phyloP scores from a whole-genome alignment of 2,329 filamentous ascomycete species.

The Trichoderma sp. region DNA sequence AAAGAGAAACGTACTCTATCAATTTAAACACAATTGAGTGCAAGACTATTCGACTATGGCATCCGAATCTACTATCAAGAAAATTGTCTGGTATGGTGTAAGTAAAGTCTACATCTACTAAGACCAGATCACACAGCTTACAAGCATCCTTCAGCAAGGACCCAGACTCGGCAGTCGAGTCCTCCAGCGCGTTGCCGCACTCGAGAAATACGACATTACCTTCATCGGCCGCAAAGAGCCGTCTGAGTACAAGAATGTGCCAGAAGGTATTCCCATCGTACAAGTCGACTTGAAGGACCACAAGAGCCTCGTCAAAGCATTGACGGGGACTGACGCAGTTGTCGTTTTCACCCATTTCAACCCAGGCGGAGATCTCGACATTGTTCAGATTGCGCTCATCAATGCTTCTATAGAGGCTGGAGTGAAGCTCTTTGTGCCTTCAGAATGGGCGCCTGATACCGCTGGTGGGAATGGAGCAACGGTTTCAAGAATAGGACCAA shows the following conservation, averaged over 20 bases:
- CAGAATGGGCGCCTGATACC: slow-evolving; percentile 20
- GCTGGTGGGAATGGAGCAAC: slow-evolving; percentile 11
- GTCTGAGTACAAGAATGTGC: not conserved
- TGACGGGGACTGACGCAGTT: slow-evolving; percentile 10
- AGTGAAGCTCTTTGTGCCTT: slow-evolving; percentile 16
- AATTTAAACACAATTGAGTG: not conserved
- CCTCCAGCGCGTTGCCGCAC: not conserved
- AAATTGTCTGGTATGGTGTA: slow-evolving; percentile 14
- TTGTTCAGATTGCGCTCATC: slow-evolving; percentile 13
- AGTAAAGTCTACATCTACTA: not conserved
- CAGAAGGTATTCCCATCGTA: slow-evolving; percentile 3
- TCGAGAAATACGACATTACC: not conserved
- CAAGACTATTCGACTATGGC: not conserved
- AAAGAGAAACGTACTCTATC: not conserved
- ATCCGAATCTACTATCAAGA: not conserved
- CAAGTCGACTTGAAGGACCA: slow-evolving; percentile 6
- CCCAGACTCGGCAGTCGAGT: not conserved
- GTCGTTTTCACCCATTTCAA: not conserved
- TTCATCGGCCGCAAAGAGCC: slow-evolving; percentile 13
- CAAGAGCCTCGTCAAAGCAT: not conserved
- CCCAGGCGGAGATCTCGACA: not conserved
- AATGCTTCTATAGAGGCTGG: slow-evolving; percentile 13
- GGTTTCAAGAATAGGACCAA: not conserved
- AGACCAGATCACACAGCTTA: not conserved
- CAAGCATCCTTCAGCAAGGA: not conserved